Evolutionary conservation across 139 green algal genomes (phyloP).

Genomic region (Zygnema circumcarinatum): DNA sequence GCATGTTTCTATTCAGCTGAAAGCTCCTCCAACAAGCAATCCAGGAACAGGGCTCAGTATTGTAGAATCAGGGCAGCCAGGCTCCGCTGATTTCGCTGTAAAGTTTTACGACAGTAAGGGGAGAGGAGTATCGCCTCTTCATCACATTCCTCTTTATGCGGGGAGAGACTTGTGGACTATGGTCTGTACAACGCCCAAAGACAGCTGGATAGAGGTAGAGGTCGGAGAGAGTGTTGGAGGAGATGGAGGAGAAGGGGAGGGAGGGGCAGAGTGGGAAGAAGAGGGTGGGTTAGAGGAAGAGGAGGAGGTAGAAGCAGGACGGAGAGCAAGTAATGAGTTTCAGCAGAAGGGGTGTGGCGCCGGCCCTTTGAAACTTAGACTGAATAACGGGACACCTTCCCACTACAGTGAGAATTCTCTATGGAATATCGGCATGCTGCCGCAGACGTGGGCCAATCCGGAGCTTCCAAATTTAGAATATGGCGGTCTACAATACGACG

Average conservation of each 20-base stretch:
- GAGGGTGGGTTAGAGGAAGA: background rate
- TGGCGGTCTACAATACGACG: conserved; percentile 30
- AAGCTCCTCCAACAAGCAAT: background rate
- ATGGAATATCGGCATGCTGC: conserved; percentile 37
- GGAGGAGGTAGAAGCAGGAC: background rate
- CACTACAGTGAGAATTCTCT: conserved; percentile 15
- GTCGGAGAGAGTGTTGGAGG: background rate
- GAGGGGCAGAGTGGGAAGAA: background rate
- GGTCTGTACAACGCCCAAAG: conserved; percentile 33
- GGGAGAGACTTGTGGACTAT: conserved; percentile 2
- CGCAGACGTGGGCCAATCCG: conserved; percentile 32
- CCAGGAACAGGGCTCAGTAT: background rate
- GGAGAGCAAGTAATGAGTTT: background rate
- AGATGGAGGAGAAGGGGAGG: no score
- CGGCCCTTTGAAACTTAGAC: background rate
- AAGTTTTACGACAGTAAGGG: background rate
- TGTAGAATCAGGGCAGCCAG: conserved; percentile 9
- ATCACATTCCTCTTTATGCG: conserved; percentile 23
- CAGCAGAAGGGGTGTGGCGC: background rate
- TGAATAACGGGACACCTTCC: background rate
- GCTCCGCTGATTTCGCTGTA: conserved; percentile 3
- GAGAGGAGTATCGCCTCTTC: conserved; percentile 17
- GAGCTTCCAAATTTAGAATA: conserved; percentile 31
- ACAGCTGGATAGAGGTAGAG: conserved; percentile 1
- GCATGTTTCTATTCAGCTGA: background rate